Base-by-base conservation (phyloP, 2,329 filamentous ascomycete genomes). In the Alternaria sp. region DNA sequence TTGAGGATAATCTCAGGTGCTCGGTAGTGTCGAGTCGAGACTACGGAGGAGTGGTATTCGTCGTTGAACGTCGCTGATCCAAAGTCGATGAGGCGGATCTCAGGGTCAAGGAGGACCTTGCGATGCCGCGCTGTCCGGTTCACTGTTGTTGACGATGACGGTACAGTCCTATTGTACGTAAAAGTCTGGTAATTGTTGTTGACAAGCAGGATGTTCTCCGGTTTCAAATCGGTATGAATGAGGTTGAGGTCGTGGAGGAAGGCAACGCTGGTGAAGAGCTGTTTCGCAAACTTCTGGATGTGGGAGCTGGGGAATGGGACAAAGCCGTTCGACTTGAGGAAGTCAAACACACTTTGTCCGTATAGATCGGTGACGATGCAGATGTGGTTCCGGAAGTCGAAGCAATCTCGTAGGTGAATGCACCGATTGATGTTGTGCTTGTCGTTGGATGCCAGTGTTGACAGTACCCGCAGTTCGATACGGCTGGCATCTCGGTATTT, bases 301-400 rank as follows among this genome's bases (percentile, higher is more conserved):
- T 99, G 96, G 69, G 94, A 97, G 84, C 96, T 98, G 12, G 96
- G 96, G 76, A 99, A 99, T 1, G 96, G 96, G 17, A 97, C 93
- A 77, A 99, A 99, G 68, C 89, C 88, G 77, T 98, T 98, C 75
- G 91, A 90, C 83, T 99, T 99, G 51, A 99, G 86, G 73, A 99
- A 99, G 81, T 99, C 96, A 78, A 99, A 99, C 56, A 99, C 95
- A 73, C 95, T 98, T 77, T 97, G 95, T 51, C 95, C 95, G 30
- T 98, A 87, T 15, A 91, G 81, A 77, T 91, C 89, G 13, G 89
- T 91, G 72, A 91, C 89, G 64, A 91, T 91, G 85, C 96, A 99
- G 71, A 99, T 98, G 77, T 99, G 96, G 61, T 96, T 96, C 51
- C 94, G 89, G 83, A 93, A 99, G 81, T 99, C 96, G 82, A 99